phyloP scores from a whole-genome alignment of 2,329 filamentous ascomycete genomes.

The Venturia asperata region DNA sequence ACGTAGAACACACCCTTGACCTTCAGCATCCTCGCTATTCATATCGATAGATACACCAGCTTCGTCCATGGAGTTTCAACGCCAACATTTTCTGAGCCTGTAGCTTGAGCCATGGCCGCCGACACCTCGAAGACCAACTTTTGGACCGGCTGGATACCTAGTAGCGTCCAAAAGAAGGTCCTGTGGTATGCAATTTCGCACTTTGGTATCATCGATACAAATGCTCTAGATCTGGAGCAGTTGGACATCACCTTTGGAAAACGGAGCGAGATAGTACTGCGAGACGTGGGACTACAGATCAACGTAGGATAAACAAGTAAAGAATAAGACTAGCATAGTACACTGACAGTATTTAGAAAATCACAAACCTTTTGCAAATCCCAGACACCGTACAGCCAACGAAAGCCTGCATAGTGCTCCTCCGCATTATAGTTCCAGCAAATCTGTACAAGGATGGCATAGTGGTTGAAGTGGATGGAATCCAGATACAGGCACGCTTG shows the following conservation, averaged over 20 bases:
- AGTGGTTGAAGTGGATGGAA: slow-evolving; percentile 70
- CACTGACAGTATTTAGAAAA: slow-evolving; percentile 53
- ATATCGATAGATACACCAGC: background rate
- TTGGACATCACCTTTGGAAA: slow-evolving; percentile 77
- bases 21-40: background rate
- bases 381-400: slow-evolving; percentile 64
- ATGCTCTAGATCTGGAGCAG: slow-evolving; percentile 77
- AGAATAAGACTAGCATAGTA: slow-evolving; percentile 21
- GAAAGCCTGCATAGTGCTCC: slow-evolving; percentile 65
- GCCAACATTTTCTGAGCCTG: background rate
- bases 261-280: slow-evolving; percentile 75
- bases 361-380: slow-evolving; percentile 65
- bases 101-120: slow-evolving; percentile 11
- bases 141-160: slow-evolving; percentile 47
- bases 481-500: slow-evolving; percentile 55
- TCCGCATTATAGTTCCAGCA: slow-evolving; percentile 77
- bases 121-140: background rate
- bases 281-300: slow-evolving; percentile 74
- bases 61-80: slow-evolving; percentile 9
- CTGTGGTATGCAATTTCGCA: slow-evolving; percentile 78
- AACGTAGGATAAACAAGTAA: slow-evolving; percentile 49
- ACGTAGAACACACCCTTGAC: background rate
- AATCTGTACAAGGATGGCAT: slow-evolving; percentile 84
- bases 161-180: slow-evolving; percentile 76
- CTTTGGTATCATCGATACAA: slow-evolving; percentile 69